These are phyloP conservation scores for Pseudozyma hubeiensis DNA, from an alignment of 1,284 basidiomycete genomes.

Conservation along the genomic window DNA sequence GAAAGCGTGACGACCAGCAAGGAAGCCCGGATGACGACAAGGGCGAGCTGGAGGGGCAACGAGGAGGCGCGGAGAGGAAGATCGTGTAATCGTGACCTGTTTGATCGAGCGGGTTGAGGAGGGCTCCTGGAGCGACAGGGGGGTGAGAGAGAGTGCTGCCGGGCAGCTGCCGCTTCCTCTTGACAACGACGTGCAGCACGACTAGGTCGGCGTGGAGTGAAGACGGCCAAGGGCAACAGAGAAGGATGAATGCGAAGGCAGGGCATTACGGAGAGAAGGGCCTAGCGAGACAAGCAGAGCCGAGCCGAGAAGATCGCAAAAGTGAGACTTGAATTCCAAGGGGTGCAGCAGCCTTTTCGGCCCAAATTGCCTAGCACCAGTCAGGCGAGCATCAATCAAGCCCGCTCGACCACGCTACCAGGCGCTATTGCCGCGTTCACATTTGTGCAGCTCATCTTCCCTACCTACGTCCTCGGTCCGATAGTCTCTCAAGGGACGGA, in stretches of 20 bases:
- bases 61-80: not conserved
- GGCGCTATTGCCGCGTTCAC: too few relatives aligned
- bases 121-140: not conserved
- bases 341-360: not conserved
- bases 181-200: not conserved
- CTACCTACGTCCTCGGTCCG: too few relatives aligned
- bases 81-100: too few relatives aligned
- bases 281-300: not conserved
- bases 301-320: constrained; percentile 2
- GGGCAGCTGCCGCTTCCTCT: too few relatives aligned
- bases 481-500: too few relatives aligned
- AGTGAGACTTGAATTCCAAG: not conserved
- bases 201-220: not conserved
- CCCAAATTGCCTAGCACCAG: not conserved
- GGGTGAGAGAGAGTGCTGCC: not conserved
- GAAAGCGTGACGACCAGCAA: too few relatives aligned
- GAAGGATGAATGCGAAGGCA: not conserved
- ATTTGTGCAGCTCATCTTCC: too few relatives aligned
- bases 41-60: not conserved
- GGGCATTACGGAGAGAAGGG: too few relatives aligned
- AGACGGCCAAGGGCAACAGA: not conserved
- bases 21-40: too few relatives aligned
- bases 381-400: constrained; percentile 10
- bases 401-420: too few relatives aligned
- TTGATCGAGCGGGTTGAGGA: too few relatives aligned